Conservation (phyloP, 2,329 filamentous ascomycete species). For the Trichoderma koningiopsis region DNA sequence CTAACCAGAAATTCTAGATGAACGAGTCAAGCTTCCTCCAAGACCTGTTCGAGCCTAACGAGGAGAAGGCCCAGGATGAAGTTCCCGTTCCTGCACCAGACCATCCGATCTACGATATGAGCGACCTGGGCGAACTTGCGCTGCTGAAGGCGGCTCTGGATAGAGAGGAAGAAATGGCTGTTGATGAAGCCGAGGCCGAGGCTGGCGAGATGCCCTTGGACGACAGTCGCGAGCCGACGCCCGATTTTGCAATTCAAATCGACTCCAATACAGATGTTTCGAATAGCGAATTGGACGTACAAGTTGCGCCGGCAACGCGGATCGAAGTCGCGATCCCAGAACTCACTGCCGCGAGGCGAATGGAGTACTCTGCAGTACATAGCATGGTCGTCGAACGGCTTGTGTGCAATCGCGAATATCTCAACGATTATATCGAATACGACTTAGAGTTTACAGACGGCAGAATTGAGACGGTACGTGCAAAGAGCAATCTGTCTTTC, state of each 20-base stretch:
- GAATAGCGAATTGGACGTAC: not conserved
- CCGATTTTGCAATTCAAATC: not conserved
- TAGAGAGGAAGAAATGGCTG: not conserved
- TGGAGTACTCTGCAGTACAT: conserved; percentile 37
- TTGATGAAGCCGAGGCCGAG: not conserved
- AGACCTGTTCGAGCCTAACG: not conserved
- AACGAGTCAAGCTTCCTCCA: conserved; percentile 26
- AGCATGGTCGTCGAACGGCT: conserved; percentile 46
- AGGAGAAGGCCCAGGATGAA: not conserved
- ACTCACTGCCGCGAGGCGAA: conserved; percentile 33
- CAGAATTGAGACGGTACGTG: conserved; percentile 48
- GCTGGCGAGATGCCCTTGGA: not conserved
- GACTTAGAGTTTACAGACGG: conserved; percentile 51
- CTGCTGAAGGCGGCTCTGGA: not conserved
- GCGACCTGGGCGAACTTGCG: conserved; percentile 7
- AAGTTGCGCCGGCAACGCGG: not conserved
- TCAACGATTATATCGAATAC: conserved; percentile 36
- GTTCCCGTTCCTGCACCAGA: not conserved
- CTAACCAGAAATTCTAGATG: conserved; percentile 26
- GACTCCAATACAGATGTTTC: not conserved
- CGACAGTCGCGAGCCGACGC: not conserved
- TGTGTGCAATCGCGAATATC: conserved; percentile 34
- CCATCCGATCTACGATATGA: not conserved
- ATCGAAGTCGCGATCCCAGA: conserved; percentile 40
- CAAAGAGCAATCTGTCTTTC: not conserved